A percentile compares a stretch with the other conserved stretches of the same genome.
phyloP scores from a whole-genome alignment of 257 asterid genomes.

The Scutellaria galericulata region DNA sequence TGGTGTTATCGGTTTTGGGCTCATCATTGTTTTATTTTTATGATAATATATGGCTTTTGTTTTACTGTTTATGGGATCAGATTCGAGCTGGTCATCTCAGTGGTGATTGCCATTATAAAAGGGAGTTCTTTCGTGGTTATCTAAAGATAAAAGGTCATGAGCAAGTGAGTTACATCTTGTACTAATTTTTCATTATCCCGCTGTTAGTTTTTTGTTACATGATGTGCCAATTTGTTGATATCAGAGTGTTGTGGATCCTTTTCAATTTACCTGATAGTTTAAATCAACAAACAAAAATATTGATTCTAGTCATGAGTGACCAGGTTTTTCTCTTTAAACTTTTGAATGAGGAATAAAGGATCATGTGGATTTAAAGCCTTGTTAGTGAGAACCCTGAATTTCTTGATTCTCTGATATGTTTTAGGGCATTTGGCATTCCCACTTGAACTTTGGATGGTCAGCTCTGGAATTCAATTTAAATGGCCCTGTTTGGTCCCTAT shows the following conservation, averaged over 20 bases:
- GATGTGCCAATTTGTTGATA: background rate
- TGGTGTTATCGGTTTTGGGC: background rate
- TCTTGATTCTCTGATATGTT: background rate
- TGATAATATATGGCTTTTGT: background rate
- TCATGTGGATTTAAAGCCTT: background rate
- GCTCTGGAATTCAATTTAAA: background rate
- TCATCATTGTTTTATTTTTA: background rate
- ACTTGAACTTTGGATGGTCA: background rate
- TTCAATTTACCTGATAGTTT: background rate
- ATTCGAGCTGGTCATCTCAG: constrained; percentile 94
- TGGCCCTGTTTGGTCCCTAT: background rate
- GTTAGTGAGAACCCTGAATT: background rate
- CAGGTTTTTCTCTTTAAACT: background rate
- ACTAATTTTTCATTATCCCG: background rate
- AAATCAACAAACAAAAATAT: background rate
- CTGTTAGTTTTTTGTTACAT: background rate
- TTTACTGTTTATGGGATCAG: constrained; percentile 42
- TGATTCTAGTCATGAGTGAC: background rate
- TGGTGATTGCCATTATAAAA: constrained; percentile 88
- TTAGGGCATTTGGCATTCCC: background rate
- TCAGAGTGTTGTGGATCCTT: background rate
- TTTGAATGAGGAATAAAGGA: background rate
- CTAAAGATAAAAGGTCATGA: constrained; percentile 75
- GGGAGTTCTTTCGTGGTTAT: constrained; percentile 78
- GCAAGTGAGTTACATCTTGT: constrained; percentile 52